Evolutionary conservation across 2,329 filamentous ascomycete species (phyloP).

Genomic region (Pseudogymnoascus sp.): DNA sequence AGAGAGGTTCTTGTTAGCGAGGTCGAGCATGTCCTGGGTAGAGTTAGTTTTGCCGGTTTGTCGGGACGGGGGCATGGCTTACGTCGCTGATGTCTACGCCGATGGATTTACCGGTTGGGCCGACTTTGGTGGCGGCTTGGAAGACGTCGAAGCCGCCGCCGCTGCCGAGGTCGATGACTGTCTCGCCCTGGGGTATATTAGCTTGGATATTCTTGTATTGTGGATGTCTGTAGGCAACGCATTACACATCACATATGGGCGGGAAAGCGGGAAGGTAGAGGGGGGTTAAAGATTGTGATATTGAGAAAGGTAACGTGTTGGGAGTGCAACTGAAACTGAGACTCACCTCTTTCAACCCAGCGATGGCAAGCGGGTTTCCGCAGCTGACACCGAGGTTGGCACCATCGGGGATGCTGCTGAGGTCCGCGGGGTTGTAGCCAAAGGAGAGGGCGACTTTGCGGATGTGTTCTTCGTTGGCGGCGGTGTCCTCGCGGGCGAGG

Average conservation of each 20-base stretch:
- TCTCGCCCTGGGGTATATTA: constrained; percentile 38
- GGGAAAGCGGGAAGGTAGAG: too few relatives aligned
- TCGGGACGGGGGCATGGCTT: neutral
- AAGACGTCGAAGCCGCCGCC: constrained; percentile 52
- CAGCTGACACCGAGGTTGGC: constrained; percentile 20
- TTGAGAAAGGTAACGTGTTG: too few relatives aligned
- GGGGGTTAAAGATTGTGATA: too few relatives aligned
- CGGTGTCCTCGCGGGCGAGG: constrained; percentile 3
- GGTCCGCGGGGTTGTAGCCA: constrained; percentile 18
- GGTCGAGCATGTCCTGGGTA: constrained; percentile 45
- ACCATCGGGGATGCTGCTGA: constrained; percentile 15
- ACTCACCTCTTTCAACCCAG: constrained; percentile 6
- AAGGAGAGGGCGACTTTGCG: constrained; percentile 13
- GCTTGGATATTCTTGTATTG: constrained; percentile 16
- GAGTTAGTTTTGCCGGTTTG: constrained; percentile 9
- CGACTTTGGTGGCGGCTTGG: constrained; percentile 42
- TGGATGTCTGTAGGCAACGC: constrained; percentile 36
- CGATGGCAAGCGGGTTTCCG: constrained; percentile 19
- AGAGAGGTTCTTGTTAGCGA: constrained; percentile 37
- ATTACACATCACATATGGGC: too few relatives aligned
- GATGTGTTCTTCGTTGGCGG: constrained; percentile 4
- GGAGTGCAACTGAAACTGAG: neutral
- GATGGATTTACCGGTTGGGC: constrained; percentile 38
- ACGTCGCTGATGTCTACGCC: constrained; percentile 55
- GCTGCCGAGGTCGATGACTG: constrained; percentile 47